These are phyloP conservation scores for Alternaria sp. DNA, from an alignment of 2,329 filamentous ascomycete genomes.

Conservation along the genomic window DNA sequence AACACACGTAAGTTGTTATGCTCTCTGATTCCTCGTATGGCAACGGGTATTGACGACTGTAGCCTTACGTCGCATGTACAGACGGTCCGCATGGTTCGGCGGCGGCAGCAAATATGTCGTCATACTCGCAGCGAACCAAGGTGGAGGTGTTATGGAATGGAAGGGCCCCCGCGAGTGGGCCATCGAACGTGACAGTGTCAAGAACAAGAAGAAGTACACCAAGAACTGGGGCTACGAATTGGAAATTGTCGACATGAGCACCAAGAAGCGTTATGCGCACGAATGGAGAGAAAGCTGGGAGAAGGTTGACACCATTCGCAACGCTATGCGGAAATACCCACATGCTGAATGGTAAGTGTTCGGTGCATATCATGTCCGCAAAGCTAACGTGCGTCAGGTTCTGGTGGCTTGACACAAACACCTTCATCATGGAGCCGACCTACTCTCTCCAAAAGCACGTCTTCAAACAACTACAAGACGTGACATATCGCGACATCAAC, in stretches of 20 bases:
- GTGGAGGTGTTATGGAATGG: slow-evolving; percentile 98
- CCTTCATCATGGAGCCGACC: slow-evolving; percentile 95
- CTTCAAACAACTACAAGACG: slow-evolving; percentile 78
- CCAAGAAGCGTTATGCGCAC: slow-evolving; percentile 97
- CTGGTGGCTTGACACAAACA: slow-evolving; percentile 99
- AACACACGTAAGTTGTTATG: slow-evolving; percentile 73
- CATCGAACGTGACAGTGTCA: slow-evolving; percentile 93
- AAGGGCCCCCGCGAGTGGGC: slow-evolving; percentile 98
- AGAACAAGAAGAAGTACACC: slow-evolving; percentile 92
- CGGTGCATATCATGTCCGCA: neutral
- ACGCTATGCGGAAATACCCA: slow-evolving; percentile 90
- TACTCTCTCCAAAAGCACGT: slow-evolving; percentile 91
- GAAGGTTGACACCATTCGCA: slow-evolving; percentile 93
- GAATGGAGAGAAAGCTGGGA: slow-evolving; percentile 99
- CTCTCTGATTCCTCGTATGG: neutral
- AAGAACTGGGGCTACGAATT: slow-evolving; percentile 92
- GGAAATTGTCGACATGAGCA: slow-evolving; percentile 98
- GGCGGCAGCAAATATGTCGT: slow-evolving; percentile 94
- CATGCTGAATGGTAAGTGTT: slow-evolving; percentile 89
- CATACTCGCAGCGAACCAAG: slow-evolving; percentile 90
- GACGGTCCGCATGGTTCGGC: slow-evolving; percentile 76
- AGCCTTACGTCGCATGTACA: slow-evolving; percentile 70
- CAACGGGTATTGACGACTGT: slow-evolving; percentile 33
- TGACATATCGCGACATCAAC: slow-evolving; percentile 95
- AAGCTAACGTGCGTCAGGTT: slow-evolving; percentile 72